Base-by-base conservation (phyloP, 1,139 yeast species). In the Debaryomycetaceae sp. region DNA sequence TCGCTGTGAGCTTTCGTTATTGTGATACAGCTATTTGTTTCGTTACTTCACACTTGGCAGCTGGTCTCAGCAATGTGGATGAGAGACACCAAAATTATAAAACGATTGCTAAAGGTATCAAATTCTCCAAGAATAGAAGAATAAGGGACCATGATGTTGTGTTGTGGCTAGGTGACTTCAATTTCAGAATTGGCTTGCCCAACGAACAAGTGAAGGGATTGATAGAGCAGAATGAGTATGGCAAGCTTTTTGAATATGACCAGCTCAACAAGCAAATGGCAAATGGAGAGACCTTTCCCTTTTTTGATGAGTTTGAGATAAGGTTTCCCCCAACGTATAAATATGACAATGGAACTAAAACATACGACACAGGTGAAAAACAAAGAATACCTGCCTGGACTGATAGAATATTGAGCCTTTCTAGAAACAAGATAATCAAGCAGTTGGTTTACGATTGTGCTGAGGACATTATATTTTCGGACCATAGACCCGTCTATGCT, bases 311-410 rank as follows among this genome's bases (percentile, higher is more conserved):
- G 59, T 78, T 84, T 52, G 83, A 84, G 38, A 80, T 93, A 45
- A 75, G 72, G 42, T 93, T 93, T 57, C 75, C 81, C 5, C 99
- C 99, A 5, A 93, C 99, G 2, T 93, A 93, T 67, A 93, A 93
- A 63, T 93, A 83, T 63, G 97, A 93, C 61, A 83, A 86, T 48
- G 95, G 95, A 2, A 80, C 90, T 1, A 77, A 78, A 50, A 64
- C 58, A 11, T 93, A 93, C 54, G 97, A 90, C 58, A 75, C 91
- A 3, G 85, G 95, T 39, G 98, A 91, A 58, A 93, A 93, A 63
- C 93, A 86, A 55, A 78, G 99, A 54, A 82, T 89, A 1, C 99
- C 99, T 0, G 93, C 98, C 0, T 93, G 99, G 99, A 91, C 98
- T 6, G 99, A 93, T 63, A 74, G 97, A 41, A 76, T 85, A 22